Evolutionary conservation across 2,329 filamentous ascomycete species (phyloP).

Genomic region (Alternaria burnsii): DNA sequence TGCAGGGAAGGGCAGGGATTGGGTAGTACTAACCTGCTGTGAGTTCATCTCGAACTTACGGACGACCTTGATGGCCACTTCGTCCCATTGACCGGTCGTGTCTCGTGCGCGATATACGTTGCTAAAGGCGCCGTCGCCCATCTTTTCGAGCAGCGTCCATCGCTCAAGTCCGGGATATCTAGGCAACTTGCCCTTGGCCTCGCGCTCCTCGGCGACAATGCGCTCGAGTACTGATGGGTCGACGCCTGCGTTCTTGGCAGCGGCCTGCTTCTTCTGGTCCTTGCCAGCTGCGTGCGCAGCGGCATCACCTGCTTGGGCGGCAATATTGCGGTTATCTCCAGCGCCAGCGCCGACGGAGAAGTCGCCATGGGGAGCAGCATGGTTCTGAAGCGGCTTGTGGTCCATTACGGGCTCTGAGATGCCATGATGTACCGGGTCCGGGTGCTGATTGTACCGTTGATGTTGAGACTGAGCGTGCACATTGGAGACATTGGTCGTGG

Average conservation of each 20-base stretch:
- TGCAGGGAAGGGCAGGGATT: slow-evolving; percentile 38
- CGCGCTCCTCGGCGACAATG: slow-evolving; percentile 90
- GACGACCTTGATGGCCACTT: slow-evolving; percentile 98
- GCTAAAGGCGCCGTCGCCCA: slow-evolving; percentile 98
- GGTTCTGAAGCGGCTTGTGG: slow-evolving; percentile 62
- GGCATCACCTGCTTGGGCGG: slow-evolving; percentile 71
- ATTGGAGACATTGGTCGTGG: slow-evolving; percentile 69
- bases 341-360: slow-evolving; percentile 71
- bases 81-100: slow-evolving; percentile 71
- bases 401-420: slow-evolving; percentile 66
- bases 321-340: slow-evolving; percentile 70
- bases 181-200: slow-evolving; percentile 84
- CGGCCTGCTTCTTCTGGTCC: slow-evolving; percentile 65
- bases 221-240: slow-evolving; percentile 78
- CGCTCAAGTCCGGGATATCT: slow-evolving; percentile 84
- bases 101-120: slow-evolving; percentile 95
- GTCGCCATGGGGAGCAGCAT: slow-evolving; percentile 60
- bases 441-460: slow-evolving; percentile 60
- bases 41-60: slow-evolving; percentile 99
- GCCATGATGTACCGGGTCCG: slow-evolving; percentile 63
- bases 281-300: slow-evolving; percentile 70
- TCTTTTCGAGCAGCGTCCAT: slow-evolving; percentile 91
- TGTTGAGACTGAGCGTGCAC: slow-evolving; percentile 68
- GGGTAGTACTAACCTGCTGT: slow-evolving; percentile 81
- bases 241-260: slow-evolving; percentile 52